These are phyloP conservation scores for Syzygium aromaticum DNA, from an alignment of 345 rosid genomes.

Conservation along the genomic window DNA sequence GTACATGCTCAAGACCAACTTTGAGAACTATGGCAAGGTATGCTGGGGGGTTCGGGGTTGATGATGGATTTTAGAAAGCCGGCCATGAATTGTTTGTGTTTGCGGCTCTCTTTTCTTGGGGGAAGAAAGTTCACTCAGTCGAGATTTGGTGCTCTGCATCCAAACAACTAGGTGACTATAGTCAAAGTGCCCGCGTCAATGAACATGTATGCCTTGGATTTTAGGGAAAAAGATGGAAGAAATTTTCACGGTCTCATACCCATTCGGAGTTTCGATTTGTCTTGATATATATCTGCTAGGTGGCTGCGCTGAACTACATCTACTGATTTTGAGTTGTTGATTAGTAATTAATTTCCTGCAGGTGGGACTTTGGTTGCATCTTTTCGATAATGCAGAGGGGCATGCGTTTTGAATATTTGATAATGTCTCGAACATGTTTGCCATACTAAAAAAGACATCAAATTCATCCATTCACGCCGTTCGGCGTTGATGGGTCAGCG, in stretches of 20 bases:
- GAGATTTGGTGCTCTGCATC: background rate
- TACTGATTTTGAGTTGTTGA: background rate
- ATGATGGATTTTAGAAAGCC: background rate
- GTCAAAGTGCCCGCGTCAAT: background rate
- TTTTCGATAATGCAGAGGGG: background rate
- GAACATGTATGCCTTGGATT: background rate
- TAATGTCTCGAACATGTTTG: background rate
- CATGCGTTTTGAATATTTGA: background rate
- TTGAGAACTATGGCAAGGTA: constrained; percentile 40
- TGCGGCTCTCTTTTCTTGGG: background rate
- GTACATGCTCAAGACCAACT: constrained; percentile 40
- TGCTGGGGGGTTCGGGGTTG: background rate
- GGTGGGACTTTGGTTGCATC: background rate
- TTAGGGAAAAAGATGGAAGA: background rate
- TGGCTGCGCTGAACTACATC: background rate
- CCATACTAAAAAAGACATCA: background rate
- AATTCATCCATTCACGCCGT: background rate
- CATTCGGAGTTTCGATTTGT: background rate
- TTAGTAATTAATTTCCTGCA: background rate
- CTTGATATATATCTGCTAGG: background rate
- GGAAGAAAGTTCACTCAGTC: background rate
- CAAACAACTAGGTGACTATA: background rate
- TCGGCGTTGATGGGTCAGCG: background rate
- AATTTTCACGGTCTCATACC: background rate
- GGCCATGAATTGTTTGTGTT: background rate